A percentile compares a stretch with the other conserved stretches of the same genome.
phyloP scores from a whole-genome alignment of 2,329 filamentous ascomycete species.

The Cladobotryum mycophilum region DNA sequence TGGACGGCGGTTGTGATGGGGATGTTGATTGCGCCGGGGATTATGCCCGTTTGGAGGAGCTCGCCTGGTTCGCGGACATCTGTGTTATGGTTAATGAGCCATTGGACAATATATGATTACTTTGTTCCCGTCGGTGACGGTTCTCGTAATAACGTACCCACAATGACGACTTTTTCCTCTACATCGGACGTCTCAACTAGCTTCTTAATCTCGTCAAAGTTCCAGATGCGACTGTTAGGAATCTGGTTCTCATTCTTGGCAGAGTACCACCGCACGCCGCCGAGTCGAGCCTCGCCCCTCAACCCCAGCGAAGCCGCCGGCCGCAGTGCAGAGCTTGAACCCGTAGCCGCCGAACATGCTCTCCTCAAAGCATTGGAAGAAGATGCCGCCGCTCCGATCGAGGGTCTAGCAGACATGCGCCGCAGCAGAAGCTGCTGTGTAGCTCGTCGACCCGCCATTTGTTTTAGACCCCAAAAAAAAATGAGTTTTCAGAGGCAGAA shows the following conservation, averaged over 20 bases:
- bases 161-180: constrained; percentile 32
- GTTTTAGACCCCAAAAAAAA: not conserved
- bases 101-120: no score
- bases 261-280: constrained; percentile 23
- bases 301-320: not conserved
- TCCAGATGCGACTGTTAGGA: constrained; percentile 34
- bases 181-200: constrained; percentile 3
- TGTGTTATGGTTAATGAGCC: constrained; percentile 16
- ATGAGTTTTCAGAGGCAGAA: no score
- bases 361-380: not conserved
- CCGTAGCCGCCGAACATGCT: not conserved
- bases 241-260: constrained; percentile 2
- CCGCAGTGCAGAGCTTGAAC: not conserved
- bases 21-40: constrained; percentile 77
- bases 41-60: constrained; percentile 57
- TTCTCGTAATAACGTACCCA: constrained; percentile 33
- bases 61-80: constrained; percentile 71
- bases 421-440: constrained; percentile 6
- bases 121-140: no score
- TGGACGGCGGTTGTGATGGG: constrained; percentile 73
- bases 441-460: constrained; percentile 2
- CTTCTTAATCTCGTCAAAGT: constrained; percentile 30
- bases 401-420: not conserved
- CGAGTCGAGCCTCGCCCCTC: not conserved
- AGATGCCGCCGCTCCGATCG: not conserved